Evolutionary conservation across 164 flowering plant genomes (phyloP).

Genomic region (Euptelea pleiosperma): DNA sequence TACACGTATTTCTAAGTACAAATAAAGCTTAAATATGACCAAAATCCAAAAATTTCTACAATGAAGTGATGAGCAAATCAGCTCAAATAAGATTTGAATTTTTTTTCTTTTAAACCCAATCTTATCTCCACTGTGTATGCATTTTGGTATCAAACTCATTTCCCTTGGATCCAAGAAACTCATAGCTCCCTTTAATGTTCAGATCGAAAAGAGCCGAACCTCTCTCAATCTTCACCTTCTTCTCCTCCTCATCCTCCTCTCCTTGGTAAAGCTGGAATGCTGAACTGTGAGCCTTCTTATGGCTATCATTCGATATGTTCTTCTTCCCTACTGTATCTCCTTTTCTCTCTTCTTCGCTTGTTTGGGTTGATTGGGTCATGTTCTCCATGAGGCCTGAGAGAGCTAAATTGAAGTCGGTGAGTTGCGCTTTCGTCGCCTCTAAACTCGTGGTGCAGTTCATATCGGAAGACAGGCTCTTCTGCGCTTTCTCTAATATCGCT

Average conservation of each 20-base stretch:
- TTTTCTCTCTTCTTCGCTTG: slow-evolving; percentile 21
- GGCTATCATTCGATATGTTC: slow-evolving; percentile 6
- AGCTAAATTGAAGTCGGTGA: slow-evolving; percentile 59
- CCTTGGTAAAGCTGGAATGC: slow-evolving; percentile 24
- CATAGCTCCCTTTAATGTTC: slow-evolving; percentile 45
- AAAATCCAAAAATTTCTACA: not conserved
- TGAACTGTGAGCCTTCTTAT: slow-evolving; percentile 16
- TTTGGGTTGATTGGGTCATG: slow-evolving; percentile 26
- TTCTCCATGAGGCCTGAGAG: slow-evolving; percentile 48
- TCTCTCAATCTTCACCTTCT: slow-evolving; percentile 29
- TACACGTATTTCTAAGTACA: slow-evolving; percentile 4
- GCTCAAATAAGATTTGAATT: not conserved
- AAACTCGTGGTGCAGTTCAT: slow-evolving; percentile 25
- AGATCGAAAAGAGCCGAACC: slow-evolving; percentile 43
- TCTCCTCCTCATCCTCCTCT: slow-evolving; percentile 18
- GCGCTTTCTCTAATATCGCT: slow-evolving; percentile 73
- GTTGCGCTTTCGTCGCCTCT: slow-evolving; percentile 45
- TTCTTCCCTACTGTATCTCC: slow-evolving; percentile 12
- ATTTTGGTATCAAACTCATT: slow-evolving; percentile 24
- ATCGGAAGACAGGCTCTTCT: slow-evolving; percentile 44
- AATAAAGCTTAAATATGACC: too few relatives aligned
- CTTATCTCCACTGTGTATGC: slow-evolving; percentile 21
- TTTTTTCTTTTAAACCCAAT: not conserved
- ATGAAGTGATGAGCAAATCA: not conserved
- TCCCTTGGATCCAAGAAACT: slow-evolving; percentile 35